Evolutionary conservation across 257 asterid genomes (phyloP), one percentile per base, ranked within the genome.

Genomic region (Prunella vulgaris): DNA sequence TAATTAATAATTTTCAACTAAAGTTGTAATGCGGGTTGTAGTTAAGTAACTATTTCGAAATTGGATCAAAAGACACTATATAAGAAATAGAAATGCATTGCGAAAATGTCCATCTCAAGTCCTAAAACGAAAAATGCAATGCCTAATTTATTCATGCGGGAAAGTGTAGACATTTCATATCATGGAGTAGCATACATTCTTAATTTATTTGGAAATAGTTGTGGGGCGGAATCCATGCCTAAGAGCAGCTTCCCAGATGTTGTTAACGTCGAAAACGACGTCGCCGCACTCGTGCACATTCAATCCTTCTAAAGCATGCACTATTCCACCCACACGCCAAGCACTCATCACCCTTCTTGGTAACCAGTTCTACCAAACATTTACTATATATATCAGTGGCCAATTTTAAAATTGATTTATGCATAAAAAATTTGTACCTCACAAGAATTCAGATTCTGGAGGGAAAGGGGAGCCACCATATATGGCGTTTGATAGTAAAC

Each of bases 271-370:
- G 63, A 88, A 78, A 73, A 88, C 64, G 61, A 66, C 20, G 64
- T 78, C 84, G 4, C 96, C 97, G 54, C 94, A 86, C 66, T 90
- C 97, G 40, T 88, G 73, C 77, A 78, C 90, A 6, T 72, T 76
- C 95, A 94, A 86, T 9, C 85, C 92, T 78, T 90, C 94, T 3
- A 86, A 14, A 4, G 85, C 90, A 22, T 90, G 97, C 60, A 90
- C 22, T n/a, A 90, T 86, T 49, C 97, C 97, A 13, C 92, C 94
- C 54, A 84, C 82, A 7, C 92, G 86, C 77, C 83, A 81, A 5
- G 96, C 96, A 40, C 97, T 25, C 28, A 25, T 25, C 3, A 25
- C 28, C 3, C 28, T 25, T 1, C 28, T 25, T 1, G 28, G 28
- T 3, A 25, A 3, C 28, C 28, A 25, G 3, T 25, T 25, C 1